Percentiles rank a stretch among this genome's conserved stretches.
These are phyloP conservation scores for Cucurbita pepo DNA, from an alignment of 306 rosid species.

Conservation along the genomic window DNA sequence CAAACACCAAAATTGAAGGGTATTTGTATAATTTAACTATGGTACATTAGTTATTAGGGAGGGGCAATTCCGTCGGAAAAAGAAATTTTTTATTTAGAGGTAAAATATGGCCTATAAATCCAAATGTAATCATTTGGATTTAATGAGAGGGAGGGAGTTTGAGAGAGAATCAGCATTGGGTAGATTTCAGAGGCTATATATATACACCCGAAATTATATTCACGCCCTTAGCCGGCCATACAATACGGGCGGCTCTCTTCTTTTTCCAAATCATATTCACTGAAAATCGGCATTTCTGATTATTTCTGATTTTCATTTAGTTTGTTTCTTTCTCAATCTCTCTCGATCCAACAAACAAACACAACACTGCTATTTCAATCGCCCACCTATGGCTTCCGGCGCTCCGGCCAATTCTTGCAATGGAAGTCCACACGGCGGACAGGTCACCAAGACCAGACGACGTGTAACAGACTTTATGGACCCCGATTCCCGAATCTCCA, in stretches of 20 bases:
- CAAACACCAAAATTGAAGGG: no score
- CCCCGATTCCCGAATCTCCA: slow-evolving; percentile 14
- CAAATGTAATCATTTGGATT: neutral
- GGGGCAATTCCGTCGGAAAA: neutral
- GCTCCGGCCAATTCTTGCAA: slow-evolving; percentile 3
- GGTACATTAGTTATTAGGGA: no score
- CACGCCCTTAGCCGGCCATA: neutral
- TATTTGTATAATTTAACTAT: no score
- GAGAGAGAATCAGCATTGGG: neutral
- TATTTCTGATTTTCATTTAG: neutral
- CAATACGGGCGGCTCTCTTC: slow-evolving; percentile 13
- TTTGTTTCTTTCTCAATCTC: neutral
- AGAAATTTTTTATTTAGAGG: neutral
- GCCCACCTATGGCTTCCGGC: slow-evolving; percentile 16
- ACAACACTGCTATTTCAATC: neutral
- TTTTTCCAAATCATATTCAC: neutral
- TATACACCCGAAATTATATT: neutral
- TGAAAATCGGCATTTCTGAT: neutral
- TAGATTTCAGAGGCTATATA: neutral
- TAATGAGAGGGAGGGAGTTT: neutral
- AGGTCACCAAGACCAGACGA: slow-evolving; percentile 16
- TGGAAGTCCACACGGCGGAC: slow-evolving; percentile 6
- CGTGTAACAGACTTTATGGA: slow-evolving; percentile 25
- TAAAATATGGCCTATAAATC: neutral
- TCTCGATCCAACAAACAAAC: neutral